A percentile compares a stretch with the other conserved stretches of the same genome.
phyloP scores from a whole-genome alignment of 2,329 filamentous ascomycete species.

The Penicillium verrucosum region DNA sequence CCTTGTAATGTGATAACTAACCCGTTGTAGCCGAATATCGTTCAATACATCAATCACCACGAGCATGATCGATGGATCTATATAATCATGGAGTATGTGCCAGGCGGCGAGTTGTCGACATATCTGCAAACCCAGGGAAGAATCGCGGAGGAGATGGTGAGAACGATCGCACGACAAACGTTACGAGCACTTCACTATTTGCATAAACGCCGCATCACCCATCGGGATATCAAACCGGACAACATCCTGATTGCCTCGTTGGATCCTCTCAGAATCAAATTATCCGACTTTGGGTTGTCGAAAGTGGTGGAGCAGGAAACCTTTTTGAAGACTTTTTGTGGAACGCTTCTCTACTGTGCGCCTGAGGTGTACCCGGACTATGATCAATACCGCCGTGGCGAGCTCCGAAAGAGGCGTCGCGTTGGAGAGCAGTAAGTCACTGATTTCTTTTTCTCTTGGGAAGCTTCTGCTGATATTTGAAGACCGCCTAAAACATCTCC shows the following conservation, averaged over 20 bases:
- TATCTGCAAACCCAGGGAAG: conserved; percentile 61
- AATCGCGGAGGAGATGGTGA: conserved; percentile 66
- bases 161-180: conserved; percentile 65
- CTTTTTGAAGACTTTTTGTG: conserved; percentile 93
- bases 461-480: conserved; percentile 25
- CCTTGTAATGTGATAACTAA: conserved; percentile 6
- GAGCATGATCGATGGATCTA: conserved; percentile 79
- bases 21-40: conserved; percentile 69
- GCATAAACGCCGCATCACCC: conserved; percentile 83
- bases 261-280: conserved; percentile 75
- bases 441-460: neutral
- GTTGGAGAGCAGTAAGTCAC: conserved; percentile 44
- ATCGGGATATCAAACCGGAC: conserved; percentile 98
- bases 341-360: conserved; percentile 91
- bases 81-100: conserved; percentile 95
- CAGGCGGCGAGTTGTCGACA: conserved; percentile 75
- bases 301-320: conserved; percentile 92
- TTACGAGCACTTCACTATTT: conserved; percentile 81
- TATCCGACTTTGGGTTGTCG: conserved; percentile 94
- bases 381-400: conserved; percentile 59
- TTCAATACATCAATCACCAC: conserved; percentile 84
- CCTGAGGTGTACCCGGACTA: conserved; percentile 92
- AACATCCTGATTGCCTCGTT: conserved; percentile 82
- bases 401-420: conserved; percentile 62
- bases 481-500: conserved; percentile 53